These are phyloP conservation scores for Trichoderma gracile DNA, from an alignment of 2,329 filamentous ascomycete species.

Conservation along the genomic window DNA sequence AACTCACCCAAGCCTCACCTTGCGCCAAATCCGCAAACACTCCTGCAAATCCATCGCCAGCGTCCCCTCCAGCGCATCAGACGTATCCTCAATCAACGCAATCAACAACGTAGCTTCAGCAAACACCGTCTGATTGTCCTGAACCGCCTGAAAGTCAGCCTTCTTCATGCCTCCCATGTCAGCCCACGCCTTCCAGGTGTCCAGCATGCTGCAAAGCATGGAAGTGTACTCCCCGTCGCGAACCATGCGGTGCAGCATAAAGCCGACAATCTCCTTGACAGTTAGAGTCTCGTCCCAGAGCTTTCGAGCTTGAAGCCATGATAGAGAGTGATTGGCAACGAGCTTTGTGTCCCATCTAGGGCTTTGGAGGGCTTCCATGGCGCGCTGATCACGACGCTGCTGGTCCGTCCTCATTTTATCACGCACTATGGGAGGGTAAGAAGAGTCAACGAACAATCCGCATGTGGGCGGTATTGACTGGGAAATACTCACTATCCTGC, in stretches of 20 bases:
- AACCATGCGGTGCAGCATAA: slow-evolving; percentile 54
- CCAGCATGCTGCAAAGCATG: slow-evolving; percentile 47
- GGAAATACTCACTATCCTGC: slow-evolving; percentile 45
- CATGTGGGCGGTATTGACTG: too few relatives aligned
- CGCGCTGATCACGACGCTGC: slow-evolving; percentile 48
- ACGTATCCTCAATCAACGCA: slow-evolving; percentile 49
- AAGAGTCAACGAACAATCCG: neutral
- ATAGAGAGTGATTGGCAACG: slow-evolving; percentile 47
- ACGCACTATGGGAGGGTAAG: slow-evolving; percentile 35
- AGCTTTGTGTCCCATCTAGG: slow-evolving; percentile 53
- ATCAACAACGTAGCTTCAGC: slow-evolving; percentile 51
- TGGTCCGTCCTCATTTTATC: slow-evolving; percentile 43
- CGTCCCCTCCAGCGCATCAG: slow-evolving; percentile 49
- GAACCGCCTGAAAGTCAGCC: slow-evolving; percentile 45
- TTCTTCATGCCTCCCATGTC: slow-evolving; percentile 56
- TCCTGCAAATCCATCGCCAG: slow-evolving; percentile 56
- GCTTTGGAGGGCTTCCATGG: slow-evolving; percentile 54
- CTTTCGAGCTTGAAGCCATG: slow-evolving; percentile 44
- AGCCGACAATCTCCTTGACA: slow-evolving; percentile 47
- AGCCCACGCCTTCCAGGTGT: slow-evolving; percentile 56
- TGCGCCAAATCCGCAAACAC: slow-evolving; percentile 55
- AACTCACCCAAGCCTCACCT: slow-evolving; percentile 50
- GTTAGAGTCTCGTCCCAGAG: slow-evolving; percentile 33
- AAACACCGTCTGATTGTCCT: slow-evolving; percentile 45
- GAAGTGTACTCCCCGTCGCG: slow-evolving; percentile 48